Percentiles rank a stretch among this genome's conserved stretches.
Conservation (phyloP, 305 asterid genomes). For the Ajuga reptans region DNA sequence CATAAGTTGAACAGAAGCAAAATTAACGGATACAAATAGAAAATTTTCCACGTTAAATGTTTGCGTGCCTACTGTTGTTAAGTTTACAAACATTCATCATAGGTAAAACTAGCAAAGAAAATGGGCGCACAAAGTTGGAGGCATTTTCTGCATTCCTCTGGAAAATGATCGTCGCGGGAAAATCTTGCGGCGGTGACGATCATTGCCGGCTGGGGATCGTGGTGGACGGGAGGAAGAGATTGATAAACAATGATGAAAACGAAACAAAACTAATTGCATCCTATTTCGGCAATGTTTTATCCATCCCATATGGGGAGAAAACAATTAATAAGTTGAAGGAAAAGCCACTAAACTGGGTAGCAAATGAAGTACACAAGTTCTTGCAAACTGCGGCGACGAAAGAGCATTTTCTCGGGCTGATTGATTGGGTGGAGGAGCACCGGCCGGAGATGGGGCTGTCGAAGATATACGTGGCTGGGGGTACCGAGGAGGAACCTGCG, state of each 20-base stretch:
- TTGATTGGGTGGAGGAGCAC: conserved; percentile 65
- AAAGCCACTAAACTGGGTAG: conserved; percentile 34
- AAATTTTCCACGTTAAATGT: too few relatives aligned
- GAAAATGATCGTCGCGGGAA: conserved; percentile 34
- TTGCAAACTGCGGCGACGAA: conserved; percentile 26
- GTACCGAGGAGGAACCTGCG: conserved; percentile 40
- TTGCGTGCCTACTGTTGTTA: too few relatives aligned
- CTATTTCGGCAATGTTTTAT: conserved; percentile 55
- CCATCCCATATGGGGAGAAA: conserved; percentile 54
- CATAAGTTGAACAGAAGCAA: too few relatives aligned
- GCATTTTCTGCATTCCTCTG: conserved; percentile 55
- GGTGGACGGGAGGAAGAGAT: conserved; percentile 48
- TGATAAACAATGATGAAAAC: conserved; percentile 25
- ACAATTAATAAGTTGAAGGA: conserved; percentile 29
- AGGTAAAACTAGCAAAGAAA: background rate
- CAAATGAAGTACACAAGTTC: conserved; percentile 39
- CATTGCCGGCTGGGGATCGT: conserved; percentile 43
- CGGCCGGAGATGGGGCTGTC: conserved; percentile 41
- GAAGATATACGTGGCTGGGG: conserved; percentile 37
- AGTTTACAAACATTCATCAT: too few relatives aligned
- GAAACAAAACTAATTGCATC: conserved; percentile 13
- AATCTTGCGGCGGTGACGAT: background rate
- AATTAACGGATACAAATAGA: too few relatives aligned
- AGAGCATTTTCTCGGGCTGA: conserved; percentile 58
- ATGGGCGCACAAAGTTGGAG: conserved; percentile 39